Evolutionary conservation across 345 rosid genomes (phyloP).

Genomic region (Aquilaria yunnanensis): DNA sequence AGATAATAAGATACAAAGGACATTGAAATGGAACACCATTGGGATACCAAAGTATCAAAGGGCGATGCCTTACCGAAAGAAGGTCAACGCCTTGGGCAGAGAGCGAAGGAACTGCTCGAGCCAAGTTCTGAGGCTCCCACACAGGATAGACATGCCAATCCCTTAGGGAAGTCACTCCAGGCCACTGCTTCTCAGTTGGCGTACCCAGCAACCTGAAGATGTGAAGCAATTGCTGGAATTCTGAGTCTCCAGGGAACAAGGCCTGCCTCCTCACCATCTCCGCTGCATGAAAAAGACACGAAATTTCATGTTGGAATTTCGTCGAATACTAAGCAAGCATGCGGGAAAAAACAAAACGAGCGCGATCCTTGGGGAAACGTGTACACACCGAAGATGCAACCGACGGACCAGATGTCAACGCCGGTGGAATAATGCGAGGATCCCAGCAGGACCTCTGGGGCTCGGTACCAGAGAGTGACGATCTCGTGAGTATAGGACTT

Average conservation of each 20-base stretch:
- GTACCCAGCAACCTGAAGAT: slow-evolving; percentile 94
- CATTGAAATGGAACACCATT: not conserved
- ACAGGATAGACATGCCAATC: slow-evolving; percentile 93
- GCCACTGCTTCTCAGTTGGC: slow-evolving; percentile 81
- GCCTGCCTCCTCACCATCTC: slow-evolving; percentile 96
- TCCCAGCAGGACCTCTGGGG: slow-evolving; percentile 92
- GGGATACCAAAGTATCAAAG: not conserved
- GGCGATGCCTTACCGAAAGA: slow-evolving; percentile 40
- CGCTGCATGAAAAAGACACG: slow-evolving; percentile 22
- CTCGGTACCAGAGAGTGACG: slow-evolving; percentile 94
- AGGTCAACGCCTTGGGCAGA: slow-evolving; percentile 80
- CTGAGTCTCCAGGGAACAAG: slow-evolving; percentile 88
- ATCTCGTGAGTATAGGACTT: slow-evolving; percentile 92
- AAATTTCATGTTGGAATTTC: not conserved
- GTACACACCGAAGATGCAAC: slow-evolving; percentile 77
- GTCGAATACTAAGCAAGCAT: not conserved
- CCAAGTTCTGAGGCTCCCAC: slow-evolving; percentile 76
- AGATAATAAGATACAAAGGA: not conserved
- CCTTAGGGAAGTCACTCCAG: slow-evolving; percentile 68
- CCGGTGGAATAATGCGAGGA: slow-evolving; percentile 79
- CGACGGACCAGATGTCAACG: slow-evolving; percentile 97
- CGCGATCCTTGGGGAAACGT: too few relatives aligned
- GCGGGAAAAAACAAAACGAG: too few relatives aligned
- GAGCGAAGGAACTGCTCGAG: slow-evolving; percentile 71
- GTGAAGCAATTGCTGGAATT: slow-evolving; percentile 92